These are phyloP conservation scores for Arthrinium puccinioides DNA, from an alignment of 2,329 filamentous ascomycete genomes.

Conservation along the genomic window DNA sequence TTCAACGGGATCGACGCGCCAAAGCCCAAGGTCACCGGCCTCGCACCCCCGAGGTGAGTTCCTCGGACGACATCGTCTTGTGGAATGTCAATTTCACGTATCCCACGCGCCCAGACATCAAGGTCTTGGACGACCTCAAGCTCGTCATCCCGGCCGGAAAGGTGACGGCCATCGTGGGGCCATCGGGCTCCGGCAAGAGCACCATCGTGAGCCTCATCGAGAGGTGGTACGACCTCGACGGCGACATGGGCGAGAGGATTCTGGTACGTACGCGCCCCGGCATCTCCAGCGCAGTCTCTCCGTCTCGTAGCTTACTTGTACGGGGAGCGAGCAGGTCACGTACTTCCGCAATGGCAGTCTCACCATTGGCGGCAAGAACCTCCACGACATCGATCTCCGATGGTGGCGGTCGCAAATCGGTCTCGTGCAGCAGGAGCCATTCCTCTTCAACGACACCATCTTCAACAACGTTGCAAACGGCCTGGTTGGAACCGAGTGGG, in stretches of 20 bases:
- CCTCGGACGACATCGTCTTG: slow-evolving; percentile 18
- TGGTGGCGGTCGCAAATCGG: slow-evolving; percentile 78
- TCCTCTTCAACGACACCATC: slow-evolving; percentile 60
- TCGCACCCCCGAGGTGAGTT: slow-evolving; percentile 39
- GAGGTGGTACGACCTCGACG: slow-evolving; percentile 60
- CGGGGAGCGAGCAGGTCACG: slow-evolving; percentile 16
- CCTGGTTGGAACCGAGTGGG: slow-evolving; percentile 70
- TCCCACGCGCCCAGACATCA: slow-evolving; percentile 35
- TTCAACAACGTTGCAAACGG: slow-evolving; percentile 59
- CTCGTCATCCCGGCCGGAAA: slow-evolving; percentile 37
- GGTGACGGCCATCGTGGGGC: slow-evolving; percentile 38
- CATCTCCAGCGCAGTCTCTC: too few species aligned
- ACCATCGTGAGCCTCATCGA: slow-evolving; percentile 66
- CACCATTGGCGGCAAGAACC: slow-evolving; percentile 72
- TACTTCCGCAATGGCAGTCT: slow-evolving; percentile 44
- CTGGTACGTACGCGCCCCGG: slow-evolving; percentile 12
- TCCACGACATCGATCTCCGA: slow-evolving; percentile 72
- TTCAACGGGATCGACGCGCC: slow-evolving; percentile 1
- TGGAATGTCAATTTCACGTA: slow-evolving; percentile 38
- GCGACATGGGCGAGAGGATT: slow-evolving; percentile 28
- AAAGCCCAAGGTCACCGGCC: slow-evolving; percentile 21
- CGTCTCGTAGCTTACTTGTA: too few species aligned
- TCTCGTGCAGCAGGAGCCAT: slow-evolving; percentile 89
- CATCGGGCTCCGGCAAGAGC: slow-evolving; percentile 67
- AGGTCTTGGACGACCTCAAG: slow-evolving; percentile 36